These are phyloP conservation scores for Ogataea neopini DNA, from an alignment of 805 yeast species.

Conservation along the genomic window DNA sequence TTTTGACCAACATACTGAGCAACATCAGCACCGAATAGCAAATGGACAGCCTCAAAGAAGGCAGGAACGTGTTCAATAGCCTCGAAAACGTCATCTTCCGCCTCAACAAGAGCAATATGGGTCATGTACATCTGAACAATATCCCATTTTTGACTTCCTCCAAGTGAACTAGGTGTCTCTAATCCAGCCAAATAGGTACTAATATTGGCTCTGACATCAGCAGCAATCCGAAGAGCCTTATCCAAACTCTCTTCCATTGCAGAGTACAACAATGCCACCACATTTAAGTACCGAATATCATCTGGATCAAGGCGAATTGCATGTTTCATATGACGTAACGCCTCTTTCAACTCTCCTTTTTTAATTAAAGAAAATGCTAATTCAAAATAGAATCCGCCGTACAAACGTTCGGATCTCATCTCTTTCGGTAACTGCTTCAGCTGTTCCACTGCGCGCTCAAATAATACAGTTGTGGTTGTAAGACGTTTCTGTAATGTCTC, in stretches of 20 bases:
- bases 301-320: conserved; percentile 52
- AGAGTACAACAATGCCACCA: conserved; percentile 63
- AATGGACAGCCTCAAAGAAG: conserved; percentile 58
- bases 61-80: conserved; percentile 68
- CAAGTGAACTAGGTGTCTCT: conserved; percentile 33
- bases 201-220: conserved; percentile 51
- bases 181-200: conserved; percentile 39
- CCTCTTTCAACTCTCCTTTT: conserved; percentile 41
- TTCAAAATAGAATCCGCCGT: conserved; percentile 37
- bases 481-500: conserved; percentile 16
- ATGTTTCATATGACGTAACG: conserved; percentile 48
- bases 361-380: conserved; percentile 53
- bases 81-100: conserved; percentile 54
- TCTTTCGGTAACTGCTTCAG: conserved; percentile 8
- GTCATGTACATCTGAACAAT: conserved; percentile 73
- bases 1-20: background rate
- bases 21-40: conserved; percentile 24
- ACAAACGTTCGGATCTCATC: conserved; percentile 18
- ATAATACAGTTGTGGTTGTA: conserved; percentile 6
- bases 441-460: conserved; percentile 15
- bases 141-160: conserved; percentile 40
- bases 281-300: conserved; percentile 64
- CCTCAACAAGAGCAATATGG: conserved; percentile 67
- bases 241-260: conserved; percentile 51
- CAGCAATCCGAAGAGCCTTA: conserved; percentile 44